Base-by-base conservation (phyloP, 2,329 filamentous ascomycete genomes). In the Fusarium torulosum region DNA sequence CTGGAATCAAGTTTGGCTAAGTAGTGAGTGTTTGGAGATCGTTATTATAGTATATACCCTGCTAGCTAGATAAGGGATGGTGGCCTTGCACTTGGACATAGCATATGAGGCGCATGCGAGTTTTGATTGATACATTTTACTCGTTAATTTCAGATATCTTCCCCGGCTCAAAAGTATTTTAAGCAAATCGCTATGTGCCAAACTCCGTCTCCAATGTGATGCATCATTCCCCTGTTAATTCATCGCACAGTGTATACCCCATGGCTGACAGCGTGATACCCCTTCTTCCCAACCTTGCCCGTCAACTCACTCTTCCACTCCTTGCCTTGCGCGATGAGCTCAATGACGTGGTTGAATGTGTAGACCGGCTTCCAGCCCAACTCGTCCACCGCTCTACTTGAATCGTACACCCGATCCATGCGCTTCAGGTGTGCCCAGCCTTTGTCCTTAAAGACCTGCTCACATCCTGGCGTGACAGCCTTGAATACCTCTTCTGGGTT, bases 1-100 rank as follows among this genome's bases (percentile, higher is more conserved):
- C 82, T 38, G 87, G 87, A 4, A 84, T 90, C 66, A 82, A 84
- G 53, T 89, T 89, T 77, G 82, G 82, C 1, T 84, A 44, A 71
- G 37, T 14, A 3, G 10, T 35, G 35, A 25, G n/a, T 17, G 52
- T 42, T 44, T 53, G 47, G 5, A 31, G 25, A 31, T 37, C 15
- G 21, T 10, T 31, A 29, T 58, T 57, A 27, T 21, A 47, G 51
- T 53, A 59, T 21, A 66, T 53, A 63, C 38, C 40, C 45, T 37
- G 35, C 21, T 9, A 49, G 17, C n/a, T 19, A 40, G 21, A 51
- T 53, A 37, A 38, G 27, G 21, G 45, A 41, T 20, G 20, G 37
- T 29, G 6, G 37, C 8, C 31, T 31, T 33, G 35, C n/a, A 15
- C 15, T 46, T 33, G 20, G 44, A 29, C 9, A 53, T 53, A 54